phyloP scores from a whole-genome alignment of 306 rosid genomes.

The Acacia crassicarpa region DNA sequence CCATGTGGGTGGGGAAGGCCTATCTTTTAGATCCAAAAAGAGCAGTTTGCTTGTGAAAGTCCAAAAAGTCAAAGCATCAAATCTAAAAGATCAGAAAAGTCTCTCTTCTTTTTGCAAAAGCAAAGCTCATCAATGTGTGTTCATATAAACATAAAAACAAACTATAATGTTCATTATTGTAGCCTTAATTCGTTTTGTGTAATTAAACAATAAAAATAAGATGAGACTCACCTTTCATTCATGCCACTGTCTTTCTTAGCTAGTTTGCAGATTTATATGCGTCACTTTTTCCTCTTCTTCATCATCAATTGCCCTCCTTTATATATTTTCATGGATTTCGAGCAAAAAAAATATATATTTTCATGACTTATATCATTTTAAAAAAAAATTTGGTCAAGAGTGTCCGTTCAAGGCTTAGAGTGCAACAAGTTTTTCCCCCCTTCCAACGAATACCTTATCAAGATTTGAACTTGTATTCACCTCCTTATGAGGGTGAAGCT shows the following conservation, averaged over 20 bases:
- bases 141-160: conserved; percentile 6
- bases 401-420: too few species aligned
- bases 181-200: conserved; percentile 29
- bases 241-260: conserved; percentile 25
- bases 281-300: conserved; percentile 24
- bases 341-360: too few species aligned
- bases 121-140: conserved; percentile 34
- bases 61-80: conserved; percentile 90
- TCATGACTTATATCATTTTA: neutral
- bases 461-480: too few species aligned
- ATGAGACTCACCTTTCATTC: conserved; percentile 20
- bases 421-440: too few species aligned
- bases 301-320: neutral
- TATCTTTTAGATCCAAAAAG: conserved; percentile 82
- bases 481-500: too few species aligned
- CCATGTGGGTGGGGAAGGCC: conserved; percentile 94
- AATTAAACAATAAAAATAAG: conserved; percentile 22
- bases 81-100: conserved; percentile 56
- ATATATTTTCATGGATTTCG: neutral
- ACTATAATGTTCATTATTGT: neutral
- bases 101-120: conserved; percentile 41
- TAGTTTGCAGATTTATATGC: conserved; percentile 33
- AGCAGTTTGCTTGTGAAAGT: conserved; percentile 65
- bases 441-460: too few species aligned
- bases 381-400: too few species aligned